phyloP scores from a whole-genome alignment of 805 yeast genomes.

The Spathaspora passalidarum region DNA sequence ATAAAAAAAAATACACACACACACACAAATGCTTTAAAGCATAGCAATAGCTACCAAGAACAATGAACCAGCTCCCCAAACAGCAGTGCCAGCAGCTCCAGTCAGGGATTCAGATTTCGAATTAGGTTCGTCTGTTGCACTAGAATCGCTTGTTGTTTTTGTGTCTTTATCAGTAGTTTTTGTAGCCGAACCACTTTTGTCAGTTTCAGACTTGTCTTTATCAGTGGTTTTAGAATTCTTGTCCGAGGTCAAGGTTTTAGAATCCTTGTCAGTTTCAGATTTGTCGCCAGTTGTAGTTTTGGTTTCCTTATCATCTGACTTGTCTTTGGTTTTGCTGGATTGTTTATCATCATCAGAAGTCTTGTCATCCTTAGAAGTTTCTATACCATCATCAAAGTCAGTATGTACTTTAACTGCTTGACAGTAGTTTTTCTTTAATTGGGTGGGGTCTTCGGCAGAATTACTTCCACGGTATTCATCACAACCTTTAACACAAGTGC shows the following conservation, averaged over 20 bases:
- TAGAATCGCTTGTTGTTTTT: not conserved
- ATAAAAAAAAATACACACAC: no score
- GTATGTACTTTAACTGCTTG: not conserved
- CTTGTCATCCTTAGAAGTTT: not conserved
- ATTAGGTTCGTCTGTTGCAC: not conserved
- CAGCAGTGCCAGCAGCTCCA: not conserved
- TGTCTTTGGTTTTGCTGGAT: not conserved
- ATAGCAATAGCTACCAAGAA: not conserved
- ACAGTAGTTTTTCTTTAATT: slow-evolving; percentile 2
- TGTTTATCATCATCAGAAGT: not conserved
- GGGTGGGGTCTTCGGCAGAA: not conserved
- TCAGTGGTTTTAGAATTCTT: not conserved
- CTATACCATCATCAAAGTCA: not conserved
- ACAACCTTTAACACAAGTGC: not conserved
- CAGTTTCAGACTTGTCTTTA: not conserved
- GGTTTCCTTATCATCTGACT: not conserved
- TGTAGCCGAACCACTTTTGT: not conserved
- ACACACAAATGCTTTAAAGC: not conserved
- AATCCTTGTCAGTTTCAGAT: not conserved
- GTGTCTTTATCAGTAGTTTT: not conserved
- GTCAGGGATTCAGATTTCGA: not conserved
- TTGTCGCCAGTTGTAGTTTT: not conserved
- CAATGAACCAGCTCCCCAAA: not conserved
- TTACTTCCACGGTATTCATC: not conserved
- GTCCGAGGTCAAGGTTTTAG: not conserved